phyloP scores from a whole-genome alignment of 75 land plant species.

The Pinus tabuliformis region DNA sequence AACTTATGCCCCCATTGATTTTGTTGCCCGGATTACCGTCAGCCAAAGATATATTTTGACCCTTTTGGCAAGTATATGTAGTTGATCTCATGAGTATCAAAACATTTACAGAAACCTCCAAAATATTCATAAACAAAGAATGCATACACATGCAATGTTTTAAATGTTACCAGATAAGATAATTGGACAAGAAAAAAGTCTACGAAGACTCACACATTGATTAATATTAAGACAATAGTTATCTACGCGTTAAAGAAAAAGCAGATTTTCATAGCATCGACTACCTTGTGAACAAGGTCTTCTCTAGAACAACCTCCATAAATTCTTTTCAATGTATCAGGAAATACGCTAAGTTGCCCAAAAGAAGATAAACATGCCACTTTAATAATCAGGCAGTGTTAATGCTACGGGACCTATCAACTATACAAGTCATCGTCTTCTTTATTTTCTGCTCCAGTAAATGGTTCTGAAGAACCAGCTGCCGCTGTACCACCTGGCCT shows the following conservation, averaged over 20 bases:
- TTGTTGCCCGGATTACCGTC: too few relatives aligned
- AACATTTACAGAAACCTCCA: too few relatives aligned
- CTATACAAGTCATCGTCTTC: conserved; percentile 48
- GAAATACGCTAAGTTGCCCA: background rate
- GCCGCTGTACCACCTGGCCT: conserved; percentile 15
- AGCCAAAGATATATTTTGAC: too few relatives aligned
- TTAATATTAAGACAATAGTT: background rate
- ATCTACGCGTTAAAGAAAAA: background rate
- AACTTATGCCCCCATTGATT: too few relatives aligned
- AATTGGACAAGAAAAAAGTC: too few relatives aligned
- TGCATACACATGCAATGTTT: too few relatives aligned
- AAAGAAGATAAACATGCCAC: background rate
- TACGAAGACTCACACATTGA: too few relatives aligned
- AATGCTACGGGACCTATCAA: conserved; percentile 24
- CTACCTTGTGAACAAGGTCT: background rate
- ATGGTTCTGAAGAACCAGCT: conserved; percentile 18
- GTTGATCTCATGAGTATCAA: too few relatives aligned
- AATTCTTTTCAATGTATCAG: background rate
- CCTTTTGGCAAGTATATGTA: too few relatives aligned
- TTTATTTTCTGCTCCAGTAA: conserved; percentile 16
- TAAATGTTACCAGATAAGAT: too few relatives aligned
- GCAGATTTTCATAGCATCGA: background rate
- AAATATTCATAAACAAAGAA: too few relatives aligned
- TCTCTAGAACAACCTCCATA: background rate
- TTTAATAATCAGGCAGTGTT: background rate